phyloP scores from a whole-genome alignment of 805 yeast genomes.

The Metschnikowia hibisci region DNA sequence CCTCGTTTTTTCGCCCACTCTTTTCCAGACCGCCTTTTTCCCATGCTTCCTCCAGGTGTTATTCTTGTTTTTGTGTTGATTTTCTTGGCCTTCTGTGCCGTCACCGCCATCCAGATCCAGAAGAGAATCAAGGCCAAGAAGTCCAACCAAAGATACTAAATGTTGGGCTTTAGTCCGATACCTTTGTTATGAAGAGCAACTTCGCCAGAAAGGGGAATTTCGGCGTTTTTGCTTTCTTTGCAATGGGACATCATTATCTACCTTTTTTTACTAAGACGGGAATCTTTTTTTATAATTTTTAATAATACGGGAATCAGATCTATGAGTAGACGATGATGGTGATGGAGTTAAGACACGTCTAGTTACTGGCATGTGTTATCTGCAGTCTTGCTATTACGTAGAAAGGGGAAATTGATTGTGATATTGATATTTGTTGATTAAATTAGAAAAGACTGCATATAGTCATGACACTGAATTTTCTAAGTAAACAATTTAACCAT shows the following conservation, averaged over 20 bases:
- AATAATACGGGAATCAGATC: conserved; percentile 20
- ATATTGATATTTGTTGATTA: too few species aligned
- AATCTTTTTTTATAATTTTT: conserved; percentile 18
- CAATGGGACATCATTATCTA: conserved; percentile 15
- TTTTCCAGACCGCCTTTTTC: conserved; percentile 10
- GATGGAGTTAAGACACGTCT: too few species aligned
- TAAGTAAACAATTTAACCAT: too few species aligned
- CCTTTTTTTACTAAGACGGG: conserved; percentile 20
- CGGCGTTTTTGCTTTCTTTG: neutral
- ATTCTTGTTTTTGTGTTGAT: conserved; percentile 61
- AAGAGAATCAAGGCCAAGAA: conserved; percentile 43
- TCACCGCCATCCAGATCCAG: conserved; percentile 34
- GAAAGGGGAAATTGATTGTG: too few species aligned
- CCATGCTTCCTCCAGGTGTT: conserved; percentile 72
- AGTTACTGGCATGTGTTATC: too few species aligned
- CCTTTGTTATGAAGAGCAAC: neutral
- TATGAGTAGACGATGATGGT: neutral
- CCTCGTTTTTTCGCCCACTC: conserved; percentile 4
- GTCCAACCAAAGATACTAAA: conserved; percentile 25
- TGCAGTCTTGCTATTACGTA: too few species aligned
- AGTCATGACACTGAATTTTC: too few species aligned
- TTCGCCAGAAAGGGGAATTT: neutral
- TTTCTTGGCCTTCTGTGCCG: conserved; percentile 43
- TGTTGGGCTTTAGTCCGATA: conserved; percentile 2
- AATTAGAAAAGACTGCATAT: too few species aligned